phyloP scores from a whole-genome alignment of 179 eudicot species.

The Carnegiea gigantea region DNA sequence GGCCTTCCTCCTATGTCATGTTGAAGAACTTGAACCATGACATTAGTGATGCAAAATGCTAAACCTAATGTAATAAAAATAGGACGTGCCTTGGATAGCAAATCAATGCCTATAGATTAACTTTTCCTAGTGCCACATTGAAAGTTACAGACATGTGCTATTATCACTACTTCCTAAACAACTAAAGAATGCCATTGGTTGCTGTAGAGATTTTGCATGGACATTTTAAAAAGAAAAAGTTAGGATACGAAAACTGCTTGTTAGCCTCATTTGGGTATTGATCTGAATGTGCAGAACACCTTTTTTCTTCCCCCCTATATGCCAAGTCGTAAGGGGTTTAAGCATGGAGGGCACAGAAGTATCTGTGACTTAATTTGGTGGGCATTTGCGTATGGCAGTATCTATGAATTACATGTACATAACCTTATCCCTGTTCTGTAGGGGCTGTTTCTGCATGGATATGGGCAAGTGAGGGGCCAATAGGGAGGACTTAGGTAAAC shows the following conservation, averaged over 20 bases:
- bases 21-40: constrained; percentile 5
- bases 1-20: neutral
- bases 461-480: neutral
- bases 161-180: neutral
- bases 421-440: neutral
- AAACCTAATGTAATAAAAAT: neutral
- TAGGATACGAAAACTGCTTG: neutral
- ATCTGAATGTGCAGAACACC: neutral
- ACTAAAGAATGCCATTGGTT: neutral
- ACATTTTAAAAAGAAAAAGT: no score
- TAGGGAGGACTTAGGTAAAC: neutral
- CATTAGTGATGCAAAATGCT: constrained; percentile 4
- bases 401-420: neutral
- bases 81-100: neutral
- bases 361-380: neutral
- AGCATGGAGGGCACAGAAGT: neutral
- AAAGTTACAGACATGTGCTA: neutral
- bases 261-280: neutral
- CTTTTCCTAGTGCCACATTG: neutral
- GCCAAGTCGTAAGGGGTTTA: neutral
- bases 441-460: neutral
- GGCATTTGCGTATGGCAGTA: neutral
- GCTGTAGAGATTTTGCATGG: neutral
- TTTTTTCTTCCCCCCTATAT: neutral
- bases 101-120: neutral